Conservation (phyloP, 2,329 filamentous ascomycete genomes). For the Bipolaris oryzae region DNA sequence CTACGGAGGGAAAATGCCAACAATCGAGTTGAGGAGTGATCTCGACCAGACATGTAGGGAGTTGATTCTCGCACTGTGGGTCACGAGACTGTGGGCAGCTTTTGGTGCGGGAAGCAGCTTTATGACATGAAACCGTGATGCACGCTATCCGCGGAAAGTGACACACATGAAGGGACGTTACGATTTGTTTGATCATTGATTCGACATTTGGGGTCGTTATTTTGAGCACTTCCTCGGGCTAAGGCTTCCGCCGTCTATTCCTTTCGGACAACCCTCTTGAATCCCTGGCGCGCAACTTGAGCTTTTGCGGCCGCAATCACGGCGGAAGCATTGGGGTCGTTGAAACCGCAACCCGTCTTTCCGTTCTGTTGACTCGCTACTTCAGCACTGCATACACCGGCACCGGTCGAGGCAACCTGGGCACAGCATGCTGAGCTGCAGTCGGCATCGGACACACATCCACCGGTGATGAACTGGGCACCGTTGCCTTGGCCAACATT, state of each 20-base stretch:
- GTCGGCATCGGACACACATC: conserved; percentile 37
- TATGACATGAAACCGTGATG: not conserved
- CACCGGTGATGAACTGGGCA: conserved; percentile 41
- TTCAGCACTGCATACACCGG: conserved; percentile 38
- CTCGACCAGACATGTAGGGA: conserved; percentile 35
- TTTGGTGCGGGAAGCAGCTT: conserved; percentile 24
- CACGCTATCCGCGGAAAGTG: not conserved
- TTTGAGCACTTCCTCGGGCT: not conserved
- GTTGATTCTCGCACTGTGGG: conserved; percentile 32
- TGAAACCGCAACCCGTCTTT: conserved; percentile 41
- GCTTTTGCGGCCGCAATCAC: conserved; percentile 40
- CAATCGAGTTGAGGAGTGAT: conserved; percentile 26
- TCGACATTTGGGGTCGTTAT: not conserved
- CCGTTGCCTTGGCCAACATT: conserved; percentile 37
- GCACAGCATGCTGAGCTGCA: conserved; percentile 38
- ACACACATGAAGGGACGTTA: not conserved
- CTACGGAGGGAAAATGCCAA: conserved; percentile 26
- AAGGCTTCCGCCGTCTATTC: conserved; percentile 4
- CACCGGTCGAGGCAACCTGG: conserved; percentile 25
- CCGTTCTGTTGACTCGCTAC: conserved; percentile 38
- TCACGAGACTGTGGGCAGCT: conserved; percentile 32
- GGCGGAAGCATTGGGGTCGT: conserved; percentile 34
- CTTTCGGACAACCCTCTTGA: conserved; percentile 31
- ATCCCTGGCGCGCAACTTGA: conserved; percentile 38
- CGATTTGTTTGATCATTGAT: not conserved